Percentiles rank a stretch among this genome's conserved stretches.
These are phyloP conservation scores for Serendipita sp. DNA, from an alignment of 768 basidiomycete genomes.

Conservation along the genomic window DNA sequence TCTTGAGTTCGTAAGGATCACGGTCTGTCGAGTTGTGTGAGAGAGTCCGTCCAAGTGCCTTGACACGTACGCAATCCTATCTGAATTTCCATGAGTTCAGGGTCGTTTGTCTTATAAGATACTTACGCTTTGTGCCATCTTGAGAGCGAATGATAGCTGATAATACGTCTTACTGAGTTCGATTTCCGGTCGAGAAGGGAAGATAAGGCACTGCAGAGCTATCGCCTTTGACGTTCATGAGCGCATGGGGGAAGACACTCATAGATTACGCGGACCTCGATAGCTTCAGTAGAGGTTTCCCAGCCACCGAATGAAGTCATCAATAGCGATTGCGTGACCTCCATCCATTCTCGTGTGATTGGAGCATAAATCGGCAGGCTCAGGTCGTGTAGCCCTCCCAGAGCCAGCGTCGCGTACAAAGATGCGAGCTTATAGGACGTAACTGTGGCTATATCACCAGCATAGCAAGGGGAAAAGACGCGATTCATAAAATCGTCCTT, in stretches of 20 bases:
- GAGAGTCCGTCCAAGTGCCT: not conserved
- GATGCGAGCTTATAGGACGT: not conserved
- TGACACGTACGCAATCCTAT: not conserved
- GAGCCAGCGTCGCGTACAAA: not conserved
- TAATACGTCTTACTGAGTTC: not conserved
- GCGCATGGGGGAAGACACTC: not conserved
- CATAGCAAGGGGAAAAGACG: not conserved
- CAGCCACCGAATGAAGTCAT: not conserved
- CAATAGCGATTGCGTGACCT: not conserved
- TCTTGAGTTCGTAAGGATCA: not conserved
- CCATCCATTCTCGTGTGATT: not conserved
- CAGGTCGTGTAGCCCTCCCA: not conserved
- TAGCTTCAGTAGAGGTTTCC: not conserved
- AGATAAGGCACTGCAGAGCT: not conserved
- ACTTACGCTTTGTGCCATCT: conserved; percentile 5
- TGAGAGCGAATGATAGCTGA: not conserved
- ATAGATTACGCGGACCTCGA: not conserved
- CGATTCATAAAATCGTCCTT: not conserved
- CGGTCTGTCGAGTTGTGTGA: not conserved
- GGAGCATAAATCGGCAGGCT: not conserved
- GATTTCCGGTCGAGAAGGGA: not conserved
- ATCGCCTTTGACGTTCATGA: not conserved
- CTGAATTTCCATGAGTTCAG: not conserved
- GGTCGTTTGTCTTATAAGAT: not conserved
- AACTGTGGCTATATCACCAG: not conserved